Conservation (phyloP, 2,329 filamentous ascomycete species). For the Talaromyces sp. region DNA sequence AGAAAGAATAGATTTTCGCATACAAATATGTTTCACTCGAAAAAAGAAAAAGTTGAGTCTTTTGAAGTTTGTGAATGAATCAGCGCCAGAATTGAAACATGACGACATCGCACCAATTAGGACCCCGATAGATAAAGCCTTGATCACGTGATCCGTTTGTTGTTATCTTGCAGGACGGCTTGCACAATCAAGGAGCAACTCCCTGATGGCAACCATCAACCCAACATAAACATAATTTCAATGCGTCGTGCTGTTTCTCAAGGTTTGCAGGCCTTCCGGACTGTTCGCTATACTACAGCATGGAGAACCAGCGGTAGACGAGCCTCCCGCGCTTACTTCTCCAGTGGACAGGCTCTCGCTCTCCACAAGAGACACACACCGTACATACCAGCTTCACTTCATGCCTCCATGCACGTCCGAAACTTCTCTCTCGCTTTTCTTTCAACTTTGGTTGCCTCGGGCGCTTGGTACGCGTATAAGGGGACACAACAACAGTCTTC, state of each 20-base stretch:
- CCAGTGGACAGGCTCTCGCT: slow-evolving; percentile 34
- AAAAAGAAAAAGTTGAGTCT: background rate
- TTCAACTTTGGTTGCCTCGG: slow-evolving; percentile 44
- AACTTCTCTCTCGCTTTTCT: slow-evolving; percentile 46
- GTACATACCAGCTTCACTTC: slow-evolving; percentile 31
- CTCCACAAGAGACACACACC: slow-evolving; percentile 34
- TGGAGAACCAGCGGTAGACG: slow-evolving; percentile 39
- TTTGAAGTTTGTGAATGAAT: background rate
- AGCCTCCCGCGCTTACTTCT: slow-evolving; percentile 32
- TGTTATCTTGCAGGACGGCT: background rate
- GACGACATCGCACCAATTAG: slow-evolving; percentile 16
- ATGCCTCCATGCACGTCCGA: slow-evolving; percentile 47
- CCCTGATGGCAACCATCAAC: slow-evolving; percentile 1
- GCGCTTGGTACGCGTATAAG: slow-evolving; percentile 47
- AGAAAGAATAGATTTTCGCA: background rate
- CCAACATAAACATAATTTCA: slow-evolving; percentile 18
- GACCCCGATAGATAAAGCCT: background rate
- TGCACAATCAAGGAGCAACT: background rate
- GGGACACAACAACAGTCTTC: slow-evolving; percentile 27
- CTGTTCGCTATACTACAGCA: slow-evolving; percentile 42
- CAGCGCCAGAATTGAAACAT: slow-evolving; percentile 3
- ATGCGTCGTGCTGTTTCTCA: slow-evolving; percentile 44
- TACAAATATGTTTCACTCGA: background rate
- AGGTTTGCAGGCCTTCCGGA: slow-evolving; percentile 40
- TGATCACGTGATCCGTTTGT: background rate